Base-by-base conservation (phyloP, 352 stramenopile species). In the Globisporangium nagaii region DNA sequence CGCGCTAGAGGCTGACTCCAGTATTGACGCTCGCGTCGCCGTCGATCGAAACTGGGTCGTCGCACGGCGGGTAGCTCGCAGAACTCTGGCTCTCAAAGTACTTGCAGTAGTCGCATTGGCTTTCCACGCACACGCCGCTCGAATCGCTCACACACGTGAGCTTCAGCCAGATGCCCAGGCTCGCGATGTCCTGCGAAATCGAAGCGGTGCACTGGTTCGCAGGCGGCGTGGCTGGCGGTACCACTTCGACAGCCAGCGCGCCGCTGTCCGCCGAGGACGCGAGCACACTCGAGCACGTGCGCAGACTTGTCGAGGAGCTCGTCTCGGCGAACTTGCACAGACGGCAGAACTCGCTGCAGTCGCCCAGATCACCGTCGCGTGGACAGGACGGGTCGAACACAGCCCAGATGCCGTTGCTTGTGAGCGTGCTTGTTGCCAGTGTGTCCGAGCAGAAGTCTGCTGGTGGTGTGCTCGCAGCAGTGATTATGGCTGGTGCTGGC, bases 311-410 rank as follows among this genome's bases (percentile, higher is more conserved):
- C 19, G 53, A 53, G 3, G 46, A 42, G 34, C 42, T 60, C 43
- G 53, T 48, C 11, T 53, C 53, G n/a, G 20, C 43, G 28, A 60
- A 46, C 43, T 60, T 45, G 34, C 53, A 60, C 43, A 45, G 22
- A 12, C 53, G 53, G 27, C 53, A 60, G 43, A 41, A 60, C 34
- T 52, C 19, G 42, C 22, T 53, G 34, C 53, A 60, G 25, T 60
- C 53, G 12, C 22, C 35, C 8, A 22, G 0, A 34, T 39, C 32
- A 13, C n/a, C 28, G 10, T 59, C 53, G 7, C 42, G 43, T 20
- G 53, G 53, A 32, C 53, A 60, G 8, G 53, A 24, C 5, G 53
- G 53, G 20, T 60, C 53, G 10, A 60, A 39, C 34, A 53, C 24
- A 4, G 53, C 45, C 53, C 42, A 60, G 43, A 60, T 28, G 4